Evolutionary conservation across 176 grass and related monocot species (phyloP), one percentile per base, ranked within the genome.

Genomic region (Cenchrus purpureus): DNA sequence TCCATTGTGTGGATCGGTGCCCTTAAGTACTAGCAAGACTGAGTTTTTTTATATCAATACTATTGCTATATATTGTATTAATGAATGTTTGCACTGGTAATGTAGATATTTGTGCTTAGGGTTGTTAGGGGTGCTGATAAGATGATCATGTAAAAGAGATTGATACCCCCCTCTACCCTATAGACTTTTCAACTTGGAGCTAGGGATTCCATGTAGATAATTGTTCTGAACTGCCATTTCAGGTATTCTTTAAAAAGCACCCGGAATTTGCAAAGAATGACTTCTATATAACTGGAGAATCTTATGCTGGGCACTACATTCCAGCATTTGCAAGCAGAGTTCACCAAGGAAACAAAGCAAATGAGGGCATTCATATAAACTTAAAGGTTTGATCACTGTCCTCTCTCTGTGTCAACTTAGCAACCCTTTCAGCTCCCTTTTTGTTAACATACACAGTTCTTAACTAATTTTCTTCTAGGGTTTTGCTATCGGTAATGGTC

Each of bases 221-320:
- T 42, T 85, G 13, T 52, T 84, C 17, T 75, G 37, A 37, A 62
- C 43, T 79, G 16, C 44, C 6, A 42, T 91, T 72, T 65, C 81
- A 98, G 93, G 93, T 86, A 10, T 98, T 98, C 81, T 98, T 96
- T 62, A 77, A 85, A 76, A 95, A 95, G 77, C 97, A 98, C 57
- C 91, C 93, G 3, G 93, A 98, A 25, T 89, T 89, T 73, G 81
- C 54, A 44, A 88, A 85, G 11, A 96, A 98, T 34, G 91, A 98
- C 68, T 98, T 98, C 58, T 96, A 82, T 43, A 94, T 98, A 85
- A 96, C 97, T 10, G 97, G 97, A 81, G 97, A 98, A 65, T 98
- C 97, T 55, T 98, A 95, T 84, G 97, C 97, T 80, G 97, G 97
- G 52, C 97, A 98, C 88, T 98, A 95, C 79, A 90, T 98, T 90